Conservation (phyloP, 768 basidiomycete species). For the Agaricus subrufescens region DNA sequence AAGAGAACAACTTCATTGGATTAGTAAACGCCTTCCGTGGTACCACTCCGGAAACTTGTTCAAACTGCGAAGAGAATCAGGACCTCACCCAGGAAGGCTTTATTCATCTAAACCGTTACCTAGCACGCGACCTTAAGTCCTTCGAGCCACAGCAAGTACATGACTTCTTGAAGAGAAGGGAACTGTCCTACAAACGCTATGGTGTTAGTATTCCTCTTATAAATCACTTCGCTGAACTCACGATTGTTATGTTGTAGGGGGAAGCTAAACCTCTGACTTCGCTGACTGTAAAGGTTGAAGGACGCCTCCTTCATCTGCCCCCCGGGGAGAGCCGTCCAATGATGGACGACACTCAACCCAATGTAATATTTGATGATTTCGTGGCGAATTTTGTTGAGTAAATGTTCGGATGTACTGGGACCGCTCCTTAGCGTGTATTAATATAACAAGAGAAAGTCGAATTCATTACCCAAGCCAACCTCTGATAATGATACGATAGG, state of each 20-base stretch:
- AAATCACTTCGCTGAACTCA: not conserved
- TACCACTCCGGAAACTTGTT: constrained; percentile 25
- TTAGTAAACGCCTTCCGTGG: constrained; percentile 35
- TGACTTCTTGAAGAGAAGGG: constrained; percentile 28
- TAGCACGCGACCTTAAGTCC: constrained; percentile 25
- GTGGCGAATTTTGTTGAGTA: not conserved
- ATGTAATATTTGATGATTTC: not conserved
- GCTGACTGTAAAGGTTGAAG: not conserved
- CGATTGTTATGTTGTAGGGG: not conserved
- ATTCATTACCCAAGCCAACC: no score
- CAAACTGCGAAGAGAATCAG: constrained; percentile 31
- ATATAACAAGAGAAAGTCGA: no score
- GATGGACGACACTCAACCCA: not conserved
- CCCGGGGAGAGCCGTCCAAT: not conserved
- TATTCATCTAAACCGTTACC: constrained; percentile 35
- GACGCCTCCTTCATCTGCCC: not conserved
- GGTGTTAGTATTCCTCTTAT: not conserved
- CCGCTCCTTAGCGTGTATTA: no score
- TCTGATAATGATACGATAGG: no score
- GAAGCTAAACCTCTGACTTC: not conserved
- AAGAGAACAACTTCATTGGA: constrained; percentile 31
- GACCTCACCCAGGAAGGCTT: constrained; percentile 36
- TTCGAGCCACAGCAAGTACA: constrained; percentile 32
- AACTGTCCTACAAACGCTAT: not conserved
- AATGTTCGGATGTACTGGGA: not conserved